Base-by-base conservation (phyloP, 2,329 filamentous ascomycete genomes). In the Cladorrhinum sp. region DNA sequence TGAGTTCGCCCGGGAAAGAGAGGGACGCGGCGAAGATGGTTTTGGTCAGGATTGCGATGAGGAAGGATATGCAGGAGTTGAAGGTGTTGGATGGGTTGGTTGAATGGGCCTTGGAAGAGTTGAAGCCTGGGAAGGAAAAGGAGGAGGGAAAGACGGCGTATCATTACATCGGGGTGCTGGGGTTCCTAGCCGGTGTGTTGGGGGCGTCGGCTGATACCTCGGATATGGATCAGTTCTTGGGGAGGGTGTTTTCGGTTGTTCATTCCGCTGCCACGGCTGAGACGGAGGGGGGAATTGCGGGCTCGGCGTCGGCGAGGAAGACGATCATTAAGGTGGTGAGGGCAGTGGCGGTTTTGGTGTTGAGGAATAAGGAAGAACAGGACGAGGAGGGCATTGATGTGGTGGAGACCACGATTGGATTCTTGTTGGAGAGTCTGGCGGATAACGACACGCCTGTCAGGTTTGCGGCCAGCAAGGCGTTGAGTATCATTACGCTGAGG, bases 381-480 rank as follows among this genome's bases (percentile, higher is more conserved):
- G 75, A 75, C 24, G 72, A 75, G 70, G 67, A 70, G 12, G 76
- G 76, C 56, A 79, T 77, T 3, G 82, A 83, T 58, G 79, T 89
- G 71, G 74, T 96, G 16, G 94, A 98, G 75, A 87, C 88, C 28
- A 85, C 90, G 3, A 92, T 99, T 67, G 90, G 92, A 58, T 87
- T 90, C 69, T 81, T 97, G 2, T 81, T 99, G 2, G 88, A 91
- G 62, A 82, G 84, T 12, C 79, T 98, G 1, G 86, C 86, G 1
- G 95, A 99, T 73, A 90, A 91, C 62, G 93, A 98, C 69, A 97
- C 93, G 0, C 92, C 92, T 0, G 93, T 99, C 12, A 83, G 95
- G 39, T 85, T 96, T 68, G 90, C 94, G 30, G 91, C 94, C 20
- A 96, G 92, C 73, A 99, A 99, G 76, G 90, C 92, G 3, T 83